Base-by-base conservation (phyloP, 108 stramenopile genomes). In the Epithemia pelagica region DNA sequence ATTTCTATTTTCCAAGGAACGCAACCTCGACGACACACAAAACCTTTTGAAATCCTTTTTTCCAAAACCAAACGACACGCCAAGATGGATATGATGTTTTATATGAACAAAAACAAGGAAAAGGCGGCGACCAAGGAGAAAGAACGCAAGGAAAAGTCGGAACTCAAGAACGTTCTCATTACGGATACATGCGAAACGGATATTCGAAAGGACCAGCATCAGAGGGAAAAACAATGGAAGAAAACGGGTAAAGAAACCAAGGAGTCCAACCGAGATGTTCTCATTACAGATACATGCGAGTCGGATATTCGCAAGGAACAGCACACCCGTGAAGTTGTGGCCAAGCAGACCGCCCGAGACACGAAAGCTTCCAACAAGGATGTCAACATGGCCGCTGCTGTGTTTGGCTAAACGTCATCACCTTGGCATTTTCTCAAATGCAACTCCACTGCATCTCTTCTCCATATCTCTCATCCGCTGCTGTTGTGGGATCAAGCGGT, bases 231-330 rank as follows among this genome's bases (percentile, higher is more conserved):
- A 19, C 23, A 65, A 5, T 78, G 59, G 58, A 61, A 61, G 61
- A 21, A 61, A 61, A 61, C 27, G 10, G 61, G 30, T 8, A n/a
- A 26, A 26, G 30, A 15, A 21, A 31, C 27, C 3, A 28, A 31
- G 28, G 28, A n/a, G 24, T 26, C n/a, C 29, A n/a, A 26, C 27
- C 18, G 26, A 26, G 61, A 61, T 61, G 61, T 74, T 52, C 69
- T 70, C 53, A 76, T 76, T 60, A 57, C 65, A 8, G 68, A 58
- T 5, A 66, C 65, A n/a, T 78, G 72, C 37, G 77, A 78, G 33
- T 56, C 60, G 3, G 62, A 33, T 23, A 73, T 78, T 56, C 67
- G 71, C 30, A 78, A 78, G 52, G 72, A 78, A 2, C 77, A 78
- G 53, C 68, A 73, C 52, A 30, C 65, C 58, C 72, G 77, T 30